Percentiles rank a stretch among this genome's conserved stretches.
Evolutionary conservation across 1,139 yeast species (phyloP).

Genomic region (Entelexis paramagnoliae): DNA sequence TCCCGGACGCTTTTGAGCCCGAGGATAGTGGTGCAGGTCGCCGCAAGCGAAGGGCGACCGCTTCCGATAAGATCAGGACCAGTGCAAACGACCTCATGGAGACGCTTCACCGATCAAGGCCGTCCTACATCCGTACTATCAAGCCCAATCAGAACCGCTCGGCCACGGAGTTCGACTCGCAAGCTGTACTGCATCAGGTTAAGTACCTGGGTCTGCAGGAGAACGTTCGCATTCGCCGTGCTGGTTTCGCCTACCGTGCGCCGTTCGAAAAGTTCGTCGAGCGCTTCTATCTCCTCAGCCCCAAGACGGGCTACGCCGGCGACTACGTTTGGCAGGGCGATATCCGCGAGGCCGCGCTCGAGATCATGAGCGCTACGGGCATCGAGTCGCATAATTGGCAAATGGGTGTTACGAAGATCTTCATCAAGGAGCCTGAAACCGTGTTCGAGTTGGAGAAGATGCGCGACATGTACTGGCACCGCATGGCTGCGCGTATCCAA

Average conservation of each 20-base stretch:
- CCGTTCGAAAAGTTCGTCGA: conserved; percentile 97
- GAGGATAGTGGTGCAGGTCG: conserved; percentile 63
- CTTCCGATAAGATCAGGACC: conserved; percentile 85
- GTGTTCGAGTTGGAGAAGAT: conserved; percentile 88
- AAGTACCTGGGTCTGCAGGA: conserved; percentile 94
- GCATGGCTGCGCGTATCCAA: conserved; percentile 96
- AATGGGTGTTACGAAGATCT: conserved; percentile 88
- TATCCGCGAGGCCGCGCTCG: conserved; percentile 64
- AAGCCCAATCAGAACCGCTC: conserved; percentile 93
- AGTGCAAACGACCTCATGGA: conserved; percentile 88
- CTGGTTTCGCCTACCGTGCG: conserved; percentile 97
- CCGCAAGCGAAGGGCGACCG: conserved; percentile 76
- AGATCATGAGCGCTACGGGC: conserved; percentile 67
- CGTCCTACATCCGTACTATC: conserved; percentile 94
- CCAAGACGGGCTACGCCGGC: conserved; percentile 93
- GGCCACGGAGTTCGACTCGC: conserved; percentile 79
- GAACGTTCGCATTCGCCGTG: conserved; percentile 94
- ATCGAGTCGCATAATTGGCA: conserved; percentile 80
- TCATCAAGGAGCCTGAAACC: conserved; percentile 95
- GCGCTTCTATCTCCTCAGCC: conserved; percentile 78
- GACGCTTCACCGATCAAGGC: conserved; percentile 79
- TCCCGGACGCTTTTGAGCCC: conserved; percentile 51
- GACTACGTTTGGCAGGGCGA: conserved; percentile 95
- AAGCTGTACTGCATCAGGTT: conserved; percentile 88
- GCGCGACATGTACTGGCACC: conserved; percentile 97